A percentile compares a stretch with the other conserved stretches of the same genome.
phyloP scores from a whole-genome alignment of 805 yeast genomes.

The Candida khao-thaluensis region DNA sequence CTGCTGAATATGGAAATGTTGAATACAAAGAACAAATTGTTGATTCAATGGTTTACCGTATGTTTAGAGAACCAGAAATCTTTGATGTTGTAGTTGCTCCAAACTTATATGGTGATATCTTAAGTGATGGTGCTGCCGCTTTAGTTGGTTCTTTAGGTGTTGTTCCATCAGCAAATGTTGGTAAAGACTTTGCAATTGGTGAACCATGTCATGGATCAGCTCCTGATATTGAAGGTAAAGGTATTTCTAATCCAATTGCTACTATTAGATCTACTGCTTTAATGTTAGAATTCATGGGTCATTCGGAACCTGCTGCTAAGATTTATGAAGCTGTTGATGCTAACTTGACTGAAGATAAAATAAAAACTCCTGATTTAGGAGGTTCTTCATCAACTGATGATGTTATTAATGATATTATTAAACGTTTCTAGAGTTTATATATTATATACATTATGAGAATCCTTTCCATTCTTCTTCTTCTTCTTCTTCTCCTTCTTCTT shows the following conservation, averaged over 20 bases:
- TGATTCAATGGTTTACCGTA: conserved; percentile 97
- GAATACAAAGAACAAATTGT: conserved; percentile 92
- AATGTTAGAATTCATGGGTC: conserved; percentile 94
- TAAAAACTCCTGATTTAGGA: conserved; percentile 93
- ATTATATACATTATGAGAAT: conserved; percentile 11
- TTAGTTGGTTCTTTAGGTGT: conserved; percentile 96
- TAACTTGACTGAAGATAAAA: conserved; percentile 72
- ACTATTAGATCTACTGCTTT: conserved; percentile 97
- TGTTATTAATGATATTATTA: conserved; percentile 80
- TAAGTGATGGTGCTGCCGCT: conserved; percentile 98
- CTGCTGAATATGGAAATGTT: conserved; percentile 56
- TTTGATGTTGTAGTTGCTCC: conserved; percentile 99
- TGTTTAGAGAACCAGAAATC: conserved; percentile 97
- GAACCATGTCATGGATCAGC: conserved; percentile 99
- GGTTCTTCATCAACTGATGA: conserved; percentile 85
- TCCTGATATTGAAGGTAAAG: conserved; percentile 96
- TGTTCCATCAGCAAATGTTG: conserved; percentile 97
- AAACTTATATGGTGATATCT: conserved; percentile 94
- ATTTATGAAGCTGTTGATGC: conserved; percentile 95
- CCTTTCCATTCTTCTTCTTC: conserved; percentile 19
- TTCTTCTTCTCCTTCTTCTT: conserved; percentile 5
- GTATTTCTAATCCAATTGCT: conserved; percentile 94
- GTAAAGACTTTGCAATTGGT: conserved; percentile 93
- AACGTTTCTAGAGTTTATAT: conserved; percentile 30
- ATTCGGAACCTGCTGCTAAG: conserved; percentile 82